Evolutionary conservation across 163 green algal species (phyloP).

Genomic region (Chloromonas sp.): DNA sequence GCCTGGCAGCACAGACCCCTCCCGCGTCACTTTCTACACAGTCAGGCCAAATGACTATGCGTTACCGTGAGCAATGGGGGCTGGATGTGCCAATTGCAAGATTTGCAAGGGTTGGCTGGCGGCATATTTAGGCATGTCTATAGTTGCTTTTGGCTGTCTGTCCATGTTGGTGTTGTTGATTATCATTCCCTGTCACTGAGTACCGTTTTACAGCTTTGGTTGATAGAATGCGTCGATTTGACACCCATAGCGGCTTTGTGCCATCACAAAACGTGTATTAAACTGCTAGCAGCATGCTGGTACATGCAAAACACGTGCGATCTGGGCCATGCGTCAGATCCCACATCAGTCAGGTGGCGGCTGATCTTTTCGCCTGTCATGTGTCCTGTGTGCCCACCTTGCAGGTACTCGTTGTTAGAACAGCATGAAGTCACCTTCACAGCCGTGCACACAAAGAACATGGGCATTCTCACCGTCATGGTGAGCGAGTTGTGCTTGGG

Average conservation of each 20-base stretch:
- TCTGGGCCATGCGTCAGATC: background rate
- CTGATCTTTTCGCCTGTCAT: background rate
- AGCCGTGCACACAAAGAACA: constrained; percentile 41
- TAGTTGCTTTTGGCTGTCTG: too few species aligned
- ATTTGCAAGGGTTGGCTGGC: too few species aligned
- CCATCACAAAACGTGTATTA: too few species aligned
- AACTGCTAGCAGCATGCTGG: too few species aligned
- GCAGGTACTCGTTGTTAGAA: constrained; percentile 54
- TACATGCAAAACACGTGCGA: too few species aligned
- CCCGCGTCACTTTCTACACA: constrained; percentile 48
- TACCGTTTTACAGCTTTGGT: too few species aligned
- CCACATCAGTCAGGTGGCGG: background rate
- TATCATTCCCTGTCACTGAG: too few species aligned
- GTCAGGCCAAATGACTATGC: constrained; percentile 63
- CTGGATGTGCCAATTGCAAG: too few species aligned
- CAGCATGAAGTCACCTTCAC: constrained; percentile 43
- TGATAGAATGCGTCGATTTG: too few species aligned
- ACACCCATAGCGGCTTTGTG: too few species aligned
- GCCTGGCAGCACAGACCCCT: background rate
- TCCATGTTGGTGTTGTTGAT: too few species aligned
- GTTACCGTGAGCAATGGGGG: constrained; percentile 27
- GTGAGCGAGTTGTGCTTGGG: constrained; percentile 15
- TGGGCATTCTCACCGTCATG: constrained; percentile 39
- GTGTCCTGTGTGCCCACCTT: background rate
- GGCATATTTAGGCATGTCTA: too few species aligned